Conservation (phyloP, 768 basidiomycete genomes). For the Mycena pura region DNA sequence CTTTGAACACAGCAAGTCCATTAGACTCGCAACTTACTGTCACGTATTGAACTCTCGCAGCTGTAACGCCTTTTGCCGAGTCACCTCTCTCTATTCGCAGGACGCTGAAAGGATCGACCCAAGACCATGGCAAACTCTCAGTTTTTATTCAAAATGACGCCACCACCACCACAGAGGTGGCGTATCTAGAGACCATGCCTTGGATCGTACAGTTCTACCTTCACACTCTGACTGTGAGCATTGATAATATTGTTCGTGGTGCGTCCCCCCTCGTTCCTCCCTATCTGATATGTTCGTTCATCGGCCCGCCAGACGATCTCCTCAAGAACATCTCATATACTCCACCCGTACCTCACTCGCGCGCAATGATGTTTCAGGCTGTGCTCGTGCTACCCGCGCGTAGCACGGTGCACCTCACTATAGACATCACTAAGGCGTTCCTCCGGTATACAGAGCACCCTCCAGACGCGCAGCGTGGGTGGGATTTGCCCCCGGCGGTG, state of each 20-base stretch:
- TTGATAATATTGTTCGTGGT: slow-evolving; percentile 58
- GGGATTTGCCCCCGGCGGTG: slow-evolving; percentile 86
- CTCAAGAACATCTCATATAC: slow-evolving; percentile 71
- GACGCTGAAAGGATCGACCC: slow-evolving; percentile 74
- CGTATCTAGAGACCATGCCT: slow-evolving; percentile 92
- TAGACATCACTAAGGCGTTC: slow-evolving; percentile 85
- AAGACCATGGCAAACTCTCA: slow-evolving; percentile 76
- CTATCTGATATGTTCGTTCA: not conserved
- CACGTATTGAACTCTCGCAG: slow-evolving; percentile 32
- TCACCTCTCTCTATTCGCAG: slow-evolving; percentile 70
- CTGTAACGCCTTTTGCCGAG: slow-evolving; percentile 40
- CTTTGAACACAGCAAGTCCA: slow-evolving; percentile 67
- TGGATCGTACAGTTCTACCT: slow-evolving; percentile 91
- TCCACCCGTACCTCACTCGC: slow-evolving; percentile 69
- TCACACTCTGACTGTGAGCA: slow-evolving; percentile 68
- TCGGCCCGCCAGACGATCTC: slow-evolving; percentile 58
- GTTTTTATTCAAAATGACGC: slow-evolving; percentile 70
- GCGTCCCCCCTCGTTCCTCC: slow-evolving; percentile 26
- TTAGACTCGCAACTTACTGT: not conserved
- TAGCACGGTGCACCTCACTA: slow-evolving; percentile 65
- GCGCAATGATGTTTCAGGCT: slow-evolving; percentile 81
- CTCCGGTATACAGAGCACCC: slow-evolving; percentile 95
- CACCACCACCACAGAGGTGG: slow-evolving; percentile 47
- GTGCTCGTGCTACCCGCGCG: slow-evolving; percentile 72
- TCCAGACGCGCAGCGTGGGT: slow-evolving; percentile 93